Conservation (phyloP, 345 rosid species). For the Citrus cavaleriei region DNA sequence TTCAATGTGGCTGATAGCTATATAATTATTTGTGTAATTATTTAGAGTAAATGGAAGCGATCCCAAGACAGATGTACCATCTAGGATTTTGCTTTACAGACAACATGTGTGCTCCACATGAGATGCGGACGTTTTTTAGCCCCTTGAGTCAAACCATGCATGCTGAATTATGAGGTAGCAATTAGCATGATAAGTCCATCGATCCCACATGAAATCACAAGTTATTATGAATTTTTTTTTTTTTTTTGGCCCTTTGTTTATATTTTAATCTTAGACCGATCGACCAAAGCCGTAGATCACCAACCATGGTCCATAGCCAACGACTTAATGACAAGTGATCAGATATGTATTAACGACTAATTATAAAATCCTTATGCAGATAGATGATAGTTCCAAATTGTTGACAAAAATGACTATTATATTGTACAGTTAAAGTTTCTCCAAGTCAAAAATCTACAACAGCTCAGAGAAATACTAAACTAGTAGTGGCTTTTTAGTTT, state of each 20-base stretch:
- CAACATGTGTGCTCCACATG: slow-evolving; percentile 9
- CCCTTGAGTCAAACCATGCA: slow-evolving; percentile 20
- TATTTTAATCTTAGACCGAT: slow-evolving; percentile 11
- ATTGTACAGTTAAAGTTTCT: not conserved
- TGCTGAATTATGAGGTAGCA: slow-evolving; percentile 20
- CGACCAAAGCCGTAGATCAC: slow-evolving; percentile 36
- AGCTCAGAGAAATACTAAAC: not conserved
- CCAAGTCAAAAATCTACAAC: not conserved
- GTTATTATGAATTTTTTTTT: slow-evolving; percentile 3
- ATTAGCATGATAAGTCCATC: not conserved
- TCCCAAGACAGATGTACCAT: slow-evolving; percentile 5
- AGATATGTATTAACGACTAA: not conserved
- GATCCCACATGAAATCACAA: slow-evolving; percentile 3
- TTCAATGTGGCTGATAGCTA: not conserved
- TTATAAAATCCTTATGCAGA: not conserved
- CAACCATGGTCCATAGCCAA: slow-evolving; percentile 31
- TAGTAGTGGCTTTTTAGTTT: not conserved
- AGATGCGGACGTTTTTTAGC: not conserved
- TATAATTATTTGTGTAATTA: not conserved
- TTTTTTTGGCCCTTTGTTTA: not conserved
- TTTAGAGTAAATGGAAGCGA: slow-evolving; percentile 6
- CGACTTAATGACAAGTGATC: slow-evolving; percentile 15
- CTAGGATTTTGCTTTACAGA: slow-evolving; percentile 9
- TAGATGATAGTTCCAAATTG: not conserved
- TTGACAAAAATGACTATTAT: not conserved